Evolutionary conservation across 2,329 filamentous ascomycete genomes (phyloP).

Genomic region (Amesomyces nigricolor): DNA sequence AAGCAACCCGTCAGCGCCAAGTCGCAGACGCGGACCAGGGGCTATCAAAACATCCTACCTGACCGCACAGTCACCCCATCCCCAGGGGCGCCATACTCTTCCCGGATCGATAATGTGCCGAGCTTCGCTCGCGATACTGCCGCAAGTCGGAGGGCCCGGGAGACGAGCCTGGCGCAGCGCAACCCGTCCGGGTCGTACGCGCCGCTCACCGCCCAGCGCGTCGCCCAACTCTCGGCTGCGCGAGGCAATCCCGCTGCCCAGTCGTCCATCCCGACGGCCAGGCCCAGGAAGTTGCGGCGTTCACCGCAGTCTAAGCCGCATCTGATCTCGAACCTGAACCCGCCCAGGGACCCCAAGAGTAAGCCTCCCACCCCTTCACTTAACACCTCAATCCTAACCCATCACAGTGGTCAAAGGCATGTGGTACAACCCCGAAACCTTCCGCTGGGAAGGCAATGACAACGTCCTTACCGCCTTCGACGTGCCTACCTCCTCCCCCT

Average conservation of each 20-base stretch:
- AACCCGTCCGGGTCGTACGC: conserved; percentile 50
- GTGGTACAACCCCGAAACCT: conserved; percentile 85
- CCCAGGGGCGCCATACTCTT: conserved; percentile 50
- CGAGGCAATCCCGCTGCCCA: conserved; percentile 42
- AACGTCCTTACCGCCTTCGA: conserved; percentile 78
- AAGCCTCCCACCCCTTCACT: conserved; percentile 35
- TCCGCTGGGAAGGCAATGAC: conserved; percentile 95
- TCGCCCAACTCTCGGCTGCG: conserved; percentile 47
- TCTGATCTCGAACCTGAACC: conserved; percentile 77
- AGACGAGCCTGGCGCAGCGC: conserved; percentile 56
- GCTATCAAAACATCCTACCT: conserved; percentile 50
- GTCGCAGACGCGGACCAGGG: conserved; percentile 51
- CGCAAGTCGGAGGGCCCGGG: conserved; percentile 59
- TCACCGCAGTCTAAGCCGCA: conserved; percentile 68
- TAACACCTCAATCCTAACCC: conserved; percentile 14
- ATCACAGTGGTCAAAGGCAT: conserved; percentile 79
- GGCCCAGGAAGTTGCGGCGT: conserved; percentile 53
- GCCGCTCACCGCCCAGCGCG: conserved; percentile 50
- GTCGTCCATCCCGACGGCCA: conserved; percentile 33
- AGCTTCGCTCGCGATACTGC: conserved; percentile 61
- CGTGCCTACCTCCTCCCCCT: conserved; percentile 49
- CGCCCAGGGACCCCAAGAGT: conserved; percentile 75
- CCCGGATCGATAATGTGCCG: conserved; percentile 51
- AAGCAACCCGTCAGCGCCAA: conserved; percentile 71
- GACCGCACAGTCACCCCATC: conserved; percentile 50